Conservation (phyloP, 1,139 yeast genomes). For the Blastobotrys indianensis region DNA sequence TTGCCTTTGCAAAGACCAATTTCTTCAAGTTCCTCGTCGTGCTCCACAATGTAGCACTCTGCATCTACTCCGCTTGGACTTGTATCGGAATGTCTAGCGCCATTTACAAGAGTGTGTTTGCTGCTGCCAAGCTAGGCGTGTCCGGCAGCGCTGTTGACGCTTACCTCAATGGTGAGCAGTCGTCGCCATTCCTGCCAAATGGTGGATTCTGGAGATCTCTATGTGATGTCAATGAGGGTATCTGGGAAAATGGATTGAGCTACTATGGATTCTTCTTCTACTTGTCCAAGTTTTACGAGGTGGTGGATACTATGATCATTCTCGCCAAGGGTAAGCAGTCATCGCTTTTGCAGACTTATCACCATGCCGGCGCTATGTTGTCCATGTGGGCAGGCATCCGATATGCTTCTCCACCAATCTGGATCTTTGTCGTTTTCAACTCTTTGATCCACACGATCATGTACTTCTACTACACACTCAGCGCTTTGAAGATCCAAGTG, state of each 20-base stretch:
- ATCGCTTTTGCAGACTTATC: slow-evolving; percentile 65
- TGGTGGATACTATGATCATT: slow-evolving; percentile 62
- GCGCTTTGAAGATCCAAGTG: slow-evolving; percentile 55
- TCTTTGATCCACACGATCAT: slow-evolving; percentile 70
- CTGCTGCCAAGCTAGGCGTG: slow-evolving; percentile 16
- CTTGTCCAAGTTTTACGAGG: slow-evolving; percentile 67
- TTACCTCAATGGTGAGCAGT: slow-evolving; percentile 31
- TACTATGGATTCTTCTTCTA: slow-evolving; percentile 65
- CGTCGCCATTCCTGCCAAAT: slow-evolving; percentile 11
- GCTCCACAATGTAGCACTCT: slow-evolving; percentile 56
- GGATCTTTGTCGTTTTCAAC: slow-evolving; percentile 78
- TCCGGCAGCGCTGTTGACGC: slow-evolving; percentile 15
- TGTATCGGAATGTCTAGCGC: slow-evolving; percentile 59
- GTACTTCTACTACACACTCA: slow-evolving; percentile 66
- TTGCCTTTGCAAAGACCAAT: slow-evolving; percentile 41
- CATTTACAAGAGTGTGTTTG: slow-evolving; percentile 35
- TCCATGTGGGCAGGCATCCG: slow-evolving; percentile 81
- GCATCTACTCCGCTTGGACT: slow-evolving; percentile 67
- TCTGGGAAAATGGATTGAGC: slow-evolving; percentile 52
- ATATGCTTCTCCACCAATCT: slow-evolving; percentile 67
- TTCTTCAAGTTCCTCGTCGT: slow-evolving; percentile 53
- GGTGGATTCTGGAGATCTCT: slow-evolving; percentile 51
- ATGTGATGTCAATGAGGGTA: slow-evolving; percentile 57
- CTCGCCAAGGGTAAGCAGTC: slow-evolving; percentile 66
- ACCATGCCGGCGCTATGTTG: slow-evolving; percentile 78